Evolutionary conservation across 2,329 filamentous ascomycete species (phyloP), one percentile per base, ranked within the genome.

Genomic region (Rosellinia necatrix): DNA sequence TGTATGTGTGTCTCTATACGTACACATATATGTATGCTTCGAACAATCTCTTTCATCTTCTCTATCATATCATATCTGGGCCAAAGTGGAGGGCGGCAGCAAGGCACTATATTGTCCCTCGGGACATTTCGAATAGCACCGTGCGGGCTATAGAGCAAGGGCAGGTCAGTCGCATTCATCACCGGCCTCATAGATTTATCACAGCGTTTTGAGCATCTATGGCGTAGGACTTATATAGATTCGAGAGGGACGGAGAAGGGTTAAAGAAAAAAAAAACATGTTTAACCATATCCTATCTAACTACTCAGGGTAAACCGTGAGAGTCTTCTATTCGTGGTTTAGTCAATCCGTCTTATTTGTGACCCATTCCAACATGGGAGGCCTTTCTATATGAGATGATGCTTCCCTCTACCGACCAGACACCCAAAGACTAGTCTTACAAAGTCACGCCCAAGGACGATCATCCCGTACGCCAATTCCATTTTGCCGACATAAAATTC

Each of bases 121-220:
- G n/a, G n/a, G 9, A 25, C 43, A 32, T 44, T 38, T n/a, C 25
- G 49, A 25, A 44, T 53, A 40, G 37, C 37, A 32, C 48, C 35
- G 1, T 27, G 13, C 25, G n/a, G 27, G 6, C 21, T n/a, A n/a
- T n/a, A n/a, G n/a, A n/a, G n/a, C n/a, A n/a, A n/a, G n/a, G n/a
- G n/a, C n/a, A n/a, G n/a, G n/a, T n/a, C n/a, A n/a, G n/a, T n/a
- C 19, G 9, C 17, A 52, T 15, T 51, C 17, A 19, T 30, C n/a
- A n/a, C 12, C 15, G 27, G 32, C 17, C 4, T 46, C 46, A 40
- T 21, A 32, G 24, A 34, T 21, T 40, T 32, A 51, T 6, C 12
- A 24, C 12, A 10, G 13, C 19, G 37, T 40, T 40, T 22, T 22
- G 19, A 40, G 37, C 19, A 21, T n/a, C 8, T 10, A 21, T n/a